Conservation (phyloP, 2,329 filamentous ascomycete species). For the Fusarium succisae region DNA sequence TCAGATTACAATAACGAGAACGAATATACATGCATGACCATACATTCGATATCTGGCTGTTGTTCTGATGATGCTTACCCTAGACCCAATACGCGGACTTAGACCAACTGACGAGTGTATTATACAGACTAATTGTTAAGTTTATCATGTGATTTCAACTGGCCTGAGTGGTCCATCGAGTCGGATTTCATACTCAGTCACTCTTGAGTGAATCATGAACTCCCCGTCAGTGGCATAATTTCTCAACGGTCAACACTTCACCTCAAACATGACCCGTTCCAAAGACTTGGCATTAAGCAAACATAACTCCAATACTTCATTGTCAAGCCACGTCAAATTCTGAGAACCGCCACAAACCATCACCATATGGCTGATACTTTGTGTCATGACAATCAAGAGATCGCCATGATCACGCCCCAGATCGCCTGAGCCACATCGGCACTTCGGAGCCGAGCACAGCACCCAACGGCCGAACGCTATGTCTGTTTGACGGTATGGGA, state of each 20-base stretch:
- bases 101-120: neutral
- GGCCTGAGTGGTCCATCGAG: neutral
- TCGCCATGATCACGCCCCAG: neutral
- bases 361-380: neutral
- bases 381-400: neutral
- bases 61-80: neutral
- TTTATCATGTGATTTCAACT: neutral
- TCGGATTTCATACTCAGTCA: neutral
- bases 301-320: neutral
- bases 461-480: neutral
- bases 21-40: slow-evolving; percentile 19
- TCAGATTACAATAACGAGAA: slow-evolving; percentile 29
- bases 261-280: neutral
- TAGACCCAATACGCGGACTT: neutral
- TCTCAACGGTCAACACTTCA: neutral
- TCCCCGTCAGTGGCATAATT: neutral
- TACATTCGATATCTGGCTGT: neutral
- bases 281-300: neutral
- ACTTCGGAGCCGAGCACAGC: slow-evolving; percentile 27
- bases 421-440: slow-evolving; percentile 6
- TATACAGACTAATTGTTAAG: neutral
- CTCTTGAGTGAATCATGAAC: neutral
- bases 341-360: neutral
- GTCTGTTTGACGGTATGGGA: slow-evolving; percentile 8
- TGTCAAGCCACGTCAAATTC: neutral